Evolutionary conservation across 306 rosid genomes (phyloP).

Genomic region (Glycine tomentella): DNA sequence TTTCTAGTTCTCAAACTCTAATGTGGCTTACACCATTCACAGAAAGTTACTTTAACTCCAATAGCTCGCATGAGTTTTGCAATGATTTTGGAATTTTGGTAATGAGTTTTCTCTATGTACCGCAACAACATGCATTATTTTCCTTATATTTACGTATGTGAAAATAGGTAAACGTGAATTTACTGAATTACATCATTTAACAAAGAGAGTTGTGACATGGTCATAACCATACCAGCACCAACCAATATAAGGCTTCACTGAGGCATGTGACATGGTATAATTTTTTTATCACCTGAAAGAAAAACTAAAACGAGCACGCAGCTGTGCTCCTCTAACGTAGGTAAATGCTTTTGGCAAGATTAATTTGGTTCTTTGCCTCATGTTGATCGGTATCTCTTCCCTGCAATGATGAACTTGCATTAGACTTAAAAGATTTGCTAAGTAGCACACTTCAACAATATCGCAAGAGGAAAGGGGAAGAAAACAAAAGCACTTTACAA

Average conservation of each 20-base stretch:
- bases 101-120: not conserved
- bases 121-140: not conserved
- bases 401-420: conserved; percentile 50
- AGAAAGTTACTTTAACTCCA: not conserved
- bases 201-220: not conserved
- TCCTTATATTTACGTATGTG: not conserved
- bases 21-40: not conserved
- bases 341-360: conserved; percentile 46
- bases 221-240: not conserved
- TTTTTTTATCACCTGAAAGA: not conserved
- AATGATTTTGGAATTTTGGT: too few relatives aligned
- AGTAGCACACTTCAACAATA: too few relatives aligned
- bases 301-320: not conserved
- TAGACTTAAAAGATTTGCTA: conserved; percentile 5
- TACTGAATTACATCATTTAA: not conserved
- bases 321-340: conserved; percentile 48
- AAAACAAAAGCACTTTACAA: not conserved
- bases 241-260: conserved; percentile 4
- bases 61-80: not conserved
- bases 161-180: not conserved
- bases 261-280: not conserved
- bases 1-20: too few relatives aligned
- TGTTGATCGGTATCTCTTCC: conserved; percentile 42
- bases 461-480: not conserved
- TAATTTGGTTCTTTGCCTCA: conserved; percentile 34